These are phyloP conservation scores for Coniella vitis DNA, from an alignment of 2,329 filamentous ascomycete genomes.

Conservation along the genomic window DNA sequence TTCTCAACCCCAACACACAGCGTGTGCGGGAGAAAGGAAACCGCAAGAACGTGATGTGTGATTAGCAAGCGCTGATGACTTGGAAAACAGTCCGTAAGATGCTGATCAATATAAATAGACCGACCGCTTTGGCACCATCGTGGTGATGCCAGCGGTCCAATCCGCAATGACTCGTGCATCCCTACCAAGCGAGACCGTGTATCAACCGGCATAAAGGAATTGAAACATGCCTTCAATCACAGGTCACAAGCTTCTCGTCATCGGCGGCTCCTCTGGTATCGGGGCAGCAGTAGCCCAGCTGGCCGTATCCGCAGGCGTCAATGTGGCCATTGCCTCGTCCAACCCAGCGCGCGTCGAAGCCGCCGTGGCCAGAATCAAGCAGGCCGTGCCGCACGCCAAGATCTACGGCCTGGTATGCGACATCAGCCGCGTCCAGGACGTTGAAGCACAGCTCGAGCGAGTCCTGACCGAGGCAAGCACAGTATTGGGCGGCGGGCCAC, in stretches of 20 bases:
- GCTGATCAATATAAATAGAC: too few species aligned
- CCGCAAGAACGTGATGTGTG: too few species aligned
- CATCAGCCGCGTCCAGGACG: constrained; percentile 31
- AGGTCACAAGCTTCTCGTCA: constrained; percentile 1
- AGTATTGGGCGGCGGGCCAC: constrained; percentile 19
- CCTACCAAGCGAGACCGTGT: neutral
- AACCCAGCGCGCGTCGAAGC: constrained; percentile 1
- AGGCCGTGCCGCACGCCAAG: constrained; percentile 19
- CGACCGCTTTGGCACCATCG: too few species aligned
- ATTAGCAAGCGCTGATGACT: too few species aligned
- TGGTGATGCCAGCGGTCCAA: too few species aligned
- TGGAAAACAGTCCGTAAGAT: too few species aligned
- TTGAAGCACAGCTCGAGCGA: constrained; percentile 37
- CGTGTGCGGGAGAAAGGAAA: too few species aligned
- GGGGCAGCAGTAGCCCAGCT: constrained; percentile 10
- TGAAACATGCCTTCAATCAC: constrained; percentile 1
- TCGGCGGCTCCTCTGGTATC: constrained; percentile 12
- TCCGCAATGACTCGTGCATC: too few species aligned
- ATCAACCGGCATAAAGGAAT: neutral
- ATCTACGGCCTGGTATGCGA: constrained; percentile 38
- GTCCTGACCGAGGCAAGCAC: constrained; percentile 29
- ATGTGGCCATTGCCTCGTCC: constrained; percentile 11
- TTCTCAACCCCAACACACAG: too few species aligned
- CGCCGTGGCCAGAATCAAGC: constrained; percentile 6
- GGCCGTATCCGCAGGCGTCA: constrained; percentile 5